Base-by-base conservation (phyloP, 257 asterid genomes). In the Leonotis leonurus region DNA sequence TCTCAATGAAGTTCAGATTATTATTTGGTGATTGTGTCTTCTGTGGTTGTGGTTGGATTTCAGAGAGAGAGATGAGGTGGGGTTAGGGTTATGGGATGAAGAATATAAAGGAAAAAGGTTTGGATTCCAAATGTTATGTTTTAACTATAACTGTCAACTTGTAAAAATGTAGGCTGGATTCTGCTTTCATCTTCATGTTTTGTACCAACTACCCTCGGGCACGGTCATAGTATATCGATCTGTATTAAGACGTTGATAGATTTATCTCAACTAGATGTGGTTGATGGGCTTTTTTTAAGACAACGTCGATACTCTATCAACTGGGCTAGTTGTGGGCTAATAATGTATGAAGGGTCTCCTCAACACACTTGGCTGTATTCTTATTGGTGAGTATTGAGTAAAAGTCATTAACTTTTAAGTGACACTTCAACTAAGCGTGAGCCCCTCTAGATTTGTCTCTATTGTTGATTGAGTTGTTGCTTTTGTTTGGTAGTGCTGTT, bases 321-420 rank as follows among this genome's bases (percentile, higher is more conserved):
- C 30, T 18, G 9, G 60, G 41, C 24, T 32, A 14, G 6, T 17
- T 32, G 18, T 13, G 35, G 35, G 35, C 56, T 51, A 13, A 51
- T 51, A 26, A 51, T 51, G 37, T n/a, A 6, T 21, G 37, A 27
- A 25, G 37, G 20, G 58, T 25, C 10, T 18, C 36, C 55, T 25
- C 63, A 54, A 54, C 46, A 55, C 64, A 65, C 64, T 54, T 55
- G 63, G 48, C 71, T 54, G 18, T 11, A 3, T 65, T 40, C 26
- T n/a, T 26, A 40, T 54, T 65, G 62, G 44, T 30, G 8, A 4
- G n/a, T n/a, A n/a, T n/a, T n/a, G n/a, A n/a, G 35, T 6, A 0
- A 4, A 8, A 30, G 7, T 30, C 35, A 30, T 30, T n/a, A 4
- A 30, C 7, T 8, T 30, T 30, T 30, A 8, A 49, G 8, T 46